Conservation (phyloP, 441 rosid species). For the Populus hybrid region DNA sequence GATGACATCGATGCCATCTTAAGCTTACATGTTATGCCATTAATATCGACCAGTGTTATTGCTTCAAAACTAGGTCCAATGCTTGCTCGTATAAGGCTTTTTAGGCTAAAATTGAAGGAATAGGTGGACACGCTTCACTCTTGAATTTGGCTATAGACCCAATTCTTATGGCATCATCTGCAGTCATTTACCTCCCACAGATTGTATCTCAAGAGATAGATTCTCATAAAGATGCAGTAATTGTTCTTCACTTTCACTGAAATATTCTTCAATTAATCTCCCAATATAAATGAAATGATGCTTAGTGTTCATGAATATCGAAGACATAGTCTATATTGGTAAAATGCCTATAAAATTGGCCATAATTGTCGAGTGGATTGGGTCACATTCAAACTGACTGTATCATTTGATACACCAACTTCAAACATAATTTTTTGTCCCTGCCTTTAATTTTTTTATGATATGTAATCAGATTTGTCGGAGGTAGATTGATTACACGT, state of each 20-base stretch:
- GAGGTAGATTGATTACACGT: too few species aligned
- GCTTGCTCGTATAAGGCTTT: slow-evolving; percentile 66
- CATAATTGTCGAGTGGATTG: too few species aligned
- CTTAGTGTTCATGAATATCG: too few species aligned
- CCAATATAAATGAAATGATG: too few species aligned
- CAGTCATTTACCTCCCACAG: slow-evolving; percentile 58
- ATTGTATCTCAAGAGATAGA: slow-evolving; percentile 67
- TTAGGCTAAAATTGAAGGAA: slow-evolving; percentile 44
- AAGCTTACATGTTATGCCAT: slow-evolving; percentile 11
- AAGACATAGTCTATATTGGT: too few species aligned
- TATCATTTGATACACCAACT: too few species aligned
- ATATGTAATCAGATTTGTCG: too few species aligned
- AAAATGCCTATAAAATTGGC: too few species aligned
- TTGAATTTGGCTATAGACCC: slow-evolving; percentile 53
- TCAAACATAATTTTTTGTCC: too few species aligned
- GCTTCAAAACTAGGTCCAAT: slow-evolving; percentile 59
- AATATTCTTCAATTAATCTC: too few species aligned
- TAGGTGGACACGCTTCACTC: slow-evolving; percentile 62
- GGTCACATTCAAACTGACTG: too few species aligned
- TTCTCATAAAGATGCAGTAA: slow-evolving; percentile 66
- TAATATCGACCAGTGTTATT: slow-evolving; percentile 29
- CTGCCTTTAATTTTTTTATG: too few species aligned
- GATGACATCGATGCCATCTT: slow-evolving; percentile 47
- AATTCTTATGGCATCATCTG: slow-evolving; percentile 59
- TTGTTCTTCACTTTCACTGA: neutral